These are phyloP conservation scores for Gonium pectorale DNA, from an alignment of 139 green algal genomes.

Conservation along the genomic window DNA sequence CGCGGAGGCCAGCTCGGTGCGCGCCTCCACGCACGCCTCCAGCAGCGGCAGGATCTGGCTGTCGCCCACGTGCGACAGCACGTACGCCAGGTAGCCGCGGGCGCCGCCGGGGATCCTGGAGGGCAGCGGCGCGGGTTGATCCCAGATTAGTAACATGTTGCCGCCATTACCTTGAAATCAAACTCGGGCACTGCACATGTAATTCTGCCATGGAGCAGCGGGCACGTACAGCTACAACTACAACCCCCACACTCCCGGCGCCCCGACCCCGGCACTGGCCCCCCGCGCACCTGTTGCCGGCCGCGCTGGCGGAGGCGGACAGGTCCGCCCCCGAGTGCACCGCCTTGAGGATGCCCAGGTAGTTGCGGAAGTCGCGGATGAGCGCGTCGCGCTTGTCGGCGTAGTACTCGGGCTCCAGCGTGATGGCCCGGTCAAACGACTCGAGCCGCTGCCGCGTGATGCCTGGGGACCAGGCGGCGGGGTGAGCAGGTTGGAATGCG, in stretches of 20 bases:
- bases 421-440: conserved; percentile 93
- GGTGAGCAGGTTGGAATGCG: not conserved
- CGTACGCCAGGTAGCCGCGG: conserved; percentile 88
- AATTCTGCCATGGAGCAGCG: too few species aligned
- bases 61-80: conserved; percentile 75
- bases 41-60: conserved; percentile 84
- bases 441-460: conserved; percentile 91
- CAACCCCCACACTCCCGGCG: too few species aligned
- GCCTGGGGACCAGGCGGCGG: conserved; percentile 54
- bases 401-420: conserved; percentile 85
- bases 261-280: too few species aligned
- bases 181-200: too few species aligned
- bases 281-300: conserved; percentile 50
- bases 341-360: conserved; percentile 95
- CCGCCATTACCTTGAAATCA: too few species aligned
- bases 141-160: too few species aligned
- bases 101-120: conserved; percentile 67
- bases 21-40: conserved; percentile 92
- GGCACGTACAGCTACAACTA: too few species aligned
- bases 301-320: conserved; percentile 63
- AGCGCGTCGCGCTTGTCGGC: conserved; percentile 88
- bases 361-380: conserved; percentile 93
- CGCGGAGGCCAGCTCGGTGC: conserved; percentile 80
- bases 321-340: conserved; percentile 91
- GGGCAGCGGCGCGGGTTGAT: too few species aligned